phyloP scores from a whole-genome alignment of 2,329 filamentous ascomycete species.

The Penicillium sp. region DNA sequence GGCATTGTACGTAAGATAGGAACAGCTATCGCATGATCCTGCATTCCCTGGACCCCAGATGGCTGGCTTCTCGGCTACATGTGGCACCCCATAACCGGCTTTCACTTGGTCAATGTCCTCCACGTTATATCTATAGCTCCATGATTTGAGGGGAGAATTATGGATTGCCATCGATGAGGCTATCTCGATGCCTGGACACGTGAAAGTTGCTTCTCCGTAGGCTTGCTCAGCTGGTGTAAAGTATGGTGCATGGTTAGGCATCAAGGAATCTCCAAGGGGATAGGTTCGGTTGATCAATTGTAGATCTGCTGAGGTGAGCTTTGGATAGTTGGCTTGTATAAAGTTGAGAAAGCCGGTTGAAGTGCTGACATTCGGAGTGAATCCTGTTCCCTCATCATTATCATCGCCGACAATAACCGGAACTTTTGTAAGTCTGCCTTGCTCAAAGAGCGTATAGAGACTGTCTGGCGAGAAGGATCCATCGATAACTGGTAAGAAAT shows the following conservation, averaged over 20 bases:
- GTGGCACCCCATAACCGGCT: conserved; percentile 41
- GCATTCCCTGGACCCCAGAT: conserved; percentile 29
- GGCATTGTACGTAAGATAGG: conserved; percentile 36
- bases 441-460: conserved; percentile 54
- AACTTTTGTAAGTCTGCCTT: conserved; percentile 58
- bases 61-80: conserved; percentile 36
- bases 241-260: conserved; percentile 35
- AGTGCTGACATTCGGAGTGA: conserved; percentile 54
- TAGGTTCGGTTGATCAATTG: conserved; percentile 57
- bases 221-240: conserved; percentile 43
- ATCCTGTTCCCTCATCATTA: conserved; percentile 50
- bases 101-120: conserved; percentile 42
- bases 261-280: conserved; percentile 42
- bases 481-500: conserved; percentile 62
- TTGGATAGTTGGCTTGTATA: conserved; percentile 60
- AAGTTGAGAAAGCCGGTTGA: conserved; percentile 56
- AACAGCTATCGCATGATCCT: conserved; percentile 14
- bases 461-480: conserved; percentile 55
- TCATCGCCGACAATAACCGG: conserved; percentile 57
- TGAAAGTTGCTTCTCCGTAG: conserved; percentile 56
- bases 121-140: conserved; percentile 56
- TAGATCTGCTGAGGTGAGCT: conserved; percentile 55
- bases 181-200: conserved; percentile 51
- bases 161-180: conserved; percentile 32
- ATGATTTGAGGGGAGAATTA: conserved; percentile 36